Conservation (phyloP, 257 asterid species). For the Nicotiana noctiflora region DNA sequence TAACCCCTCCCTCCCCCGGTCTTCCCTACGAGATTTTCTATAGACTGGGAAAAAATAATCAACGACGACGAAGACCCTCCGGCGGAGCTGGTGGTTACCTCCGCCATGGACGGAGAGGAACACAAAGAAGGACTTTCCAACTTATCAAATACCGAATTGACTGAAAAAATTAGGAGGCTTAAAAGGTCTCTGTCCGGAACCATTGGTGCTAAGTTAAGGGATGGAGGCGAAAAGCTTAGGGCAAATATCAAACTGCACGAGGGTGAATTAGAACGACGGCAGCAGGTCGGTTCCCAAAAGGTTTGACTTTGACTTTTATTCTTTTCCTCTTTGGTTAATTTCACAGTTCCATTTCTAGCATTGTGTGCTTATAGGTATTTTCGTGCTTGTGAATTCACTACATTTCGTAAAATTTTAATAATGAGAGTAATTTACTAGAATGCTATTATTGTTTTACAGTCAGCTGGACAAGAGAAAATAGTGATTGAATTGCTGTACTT, state of each 20-base stretch:
- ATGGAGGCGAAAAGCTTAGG: conserved; percentile 1
- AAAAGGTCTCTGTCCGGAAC: neutral
- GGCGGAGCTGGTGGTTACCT: neutral
- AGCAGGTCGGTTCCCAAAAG: neutral
- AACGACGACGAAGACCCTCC: neutral
- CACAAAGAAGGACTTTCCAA: neutral
- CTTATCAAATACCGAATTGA: neutral
- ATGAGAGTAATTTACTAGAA: neutral
- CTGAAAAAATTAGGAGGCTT: neutral
- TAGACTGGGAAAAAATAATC: neutral
- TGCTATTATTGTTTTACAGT: neutral
- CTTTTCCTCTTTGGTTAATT: neutral
- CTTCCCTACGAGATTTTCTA: too few species aligned
- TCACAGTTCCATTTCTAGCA: neutral
- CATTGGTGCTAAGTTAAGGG: neutral
- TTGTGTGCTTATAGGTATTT: conserved; percentile 1
- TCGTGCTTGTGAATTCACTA: neutral
- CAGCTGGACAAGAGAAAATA: neutral
- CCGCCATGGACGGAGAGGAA: conserved; percentile 4
- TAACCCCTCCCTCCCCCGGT: too few species aligned
- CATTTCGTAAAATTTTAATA: neutral
- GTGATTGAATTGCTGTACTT: neutral
- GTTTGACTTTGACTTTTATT: neutral
- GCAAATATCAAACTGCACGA: neutral
- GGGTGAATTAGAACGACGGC: neutral